phyloP scores from a whole-genome alignment of 2,329 filamentous ascomycete species.

The Drechslera avenae region DNA sequence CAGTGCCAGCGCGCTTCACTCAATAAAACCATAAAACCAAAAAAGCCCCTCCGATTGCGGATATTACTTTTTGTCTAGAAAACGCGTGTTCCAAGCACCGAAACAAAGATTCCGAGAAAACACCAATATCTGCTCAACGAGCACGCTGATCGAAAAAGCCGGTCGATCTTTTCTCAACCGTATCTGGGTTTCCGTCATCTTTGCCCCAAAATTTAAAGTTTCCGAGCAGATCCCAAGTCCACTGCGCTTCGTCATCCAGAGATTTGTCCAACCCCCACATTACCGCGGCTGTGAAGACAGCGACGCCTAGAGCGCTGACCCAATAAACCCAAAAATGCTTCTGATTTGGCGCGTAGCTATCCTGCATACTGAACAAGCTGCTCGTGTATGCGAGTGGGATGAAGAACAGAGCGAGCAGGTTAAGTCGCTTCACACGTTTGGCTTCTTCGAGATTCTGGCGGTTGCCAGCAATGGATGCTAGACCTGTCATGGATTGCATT shows the following conservation, averaged over 20 bases:
- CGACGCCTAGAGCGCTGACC: conserved; percentile 35
- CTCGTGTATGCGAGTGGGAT: conserved; percentile 44
- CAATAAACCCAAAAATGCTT: conserved; percentile 41
- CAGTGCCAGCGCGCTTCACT: too few species aligned
- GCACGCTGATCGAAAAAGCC: conserved; percentile 5
- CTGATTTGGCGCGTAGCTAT: conserved; percentile 37
- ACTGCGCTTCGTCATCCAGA: conserved; percentile 39
- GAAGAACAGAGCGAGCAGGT: conserved; percentile 40
- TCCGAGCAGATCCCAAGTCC: conserved; percentile 18
- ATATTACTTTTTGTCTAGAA: too few species aligned
- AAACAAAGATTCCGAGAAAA: too few species aligned
- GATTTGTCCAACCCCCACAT: conserved; percentile 36
- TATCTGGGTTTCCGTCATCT: not conserved
- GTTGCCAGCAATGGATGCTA: conserved; percentile 43
- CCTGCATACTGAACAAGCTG: conserved; percentile 43
- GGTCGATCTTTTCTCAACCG: conserved; percentile 15
- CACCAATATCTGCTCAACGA: too few species aligned
- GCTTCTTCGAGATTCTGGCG: conserved; percentile 44
- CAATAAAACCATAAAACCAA: too few species aligned
- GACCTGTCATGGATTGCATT: conserved; percentile 43
- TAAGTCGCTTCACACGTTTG: conserved; percentile 42
- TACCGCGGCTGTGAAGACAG: conserved; percentile 29
- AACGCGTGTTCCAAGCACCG: too few species aligned
- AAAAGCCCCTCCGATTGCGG: too few species aligned
- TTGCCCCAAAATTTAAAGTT: conserved; percentile 24